Base-by-base conservation (phyloP, 2,329 filamentous ascomycete species). In the Hypomyces rosellus region DNA sequence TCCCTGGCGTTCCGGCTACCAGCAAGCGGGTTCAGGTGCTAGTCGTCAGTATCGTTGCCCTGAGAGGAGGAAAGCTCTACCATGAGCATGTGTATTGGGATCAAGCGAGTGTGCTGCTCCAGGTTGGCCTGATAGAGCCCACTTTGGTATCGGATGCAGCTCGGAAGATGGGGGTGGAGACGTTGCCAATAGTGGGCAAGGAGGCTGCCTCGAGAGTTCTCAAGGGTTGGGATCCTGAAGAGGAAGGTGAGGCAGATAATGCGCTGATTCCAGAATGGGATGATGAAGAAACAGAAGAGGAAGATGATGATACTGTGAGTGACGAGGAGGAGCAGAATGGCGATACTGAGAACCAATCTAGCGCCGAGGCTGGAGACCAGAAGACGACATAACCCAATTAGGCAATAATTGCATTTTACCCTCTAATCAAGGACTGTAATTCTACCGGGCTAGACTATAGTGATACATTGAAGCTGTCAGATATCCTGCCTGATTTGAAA, bases 81-180 rank as follows among this genome's bases (percentile, higher is more conserved):
- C 78, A 82, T 40, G 82, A 85, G 59, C 80, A 84, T 52, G 81
- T 85, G 12, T 73, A 77, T 34, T 85, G 82, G 81, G 82, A 85
- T 46, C 80, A 84, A 58, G 78, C 73, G 0, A 83, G 78, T 0
- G 78, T 79, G 3, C 61, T 85, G 30, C 62, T 74, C 2, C 84
- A 87, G 59, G 61, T 80, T 5, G 84, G 81, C 0, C 59, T 85
- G 34, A 57, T 87, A 34, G 69, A 74, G 37, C 69, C 68, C 0
- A 64, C 64, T 1, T 13, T 69, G 1, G 45, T 74, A 1, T 68
- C 72, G 0, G 59, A 68, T 11, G 57, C 59, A 22, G 65, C 65
- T 0, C 63, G 60, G 16, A 63, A 66, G 9, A 54, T 59, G 5
- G 71, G 70, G 0, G 62, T 73, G 0, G 57, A 63, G 54, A 62